Evolutionary conservation across 2,329 filamentous ascomycete species (phyloP).

Genomic region (Venturia asperata): DNA sequence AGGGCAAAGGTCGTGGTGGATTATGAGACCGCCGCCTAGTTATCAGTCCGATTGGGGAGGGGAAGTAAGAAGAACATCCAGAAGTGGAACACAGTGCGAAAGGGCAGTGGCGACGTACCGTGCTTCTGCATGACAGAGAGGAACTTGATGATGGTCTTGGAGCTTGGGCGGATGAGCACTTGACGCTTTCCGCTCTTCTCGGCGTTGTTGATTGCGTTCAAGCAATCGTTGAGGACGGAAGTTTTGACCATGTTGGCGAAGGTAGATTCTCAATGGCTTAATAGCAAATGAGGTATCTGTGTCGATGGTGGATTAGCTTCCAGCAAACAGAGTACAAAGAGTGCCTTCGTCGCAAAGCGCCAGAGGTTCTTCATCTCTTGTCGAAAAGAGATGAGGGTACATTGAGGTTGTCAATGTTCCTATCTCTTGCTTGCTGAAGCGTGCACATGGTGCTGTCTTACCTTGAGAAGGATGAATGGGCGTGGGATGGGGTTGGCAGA

Average conservation of each 20-base stretch:
- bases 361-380: constrained; percentile 62
- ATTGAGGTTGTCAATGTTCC: constrained; percentile 35
- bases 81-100: not conserved
- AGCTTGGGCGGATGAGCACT: constrained; percentile 93
- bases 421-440: constrained; percentile 45
- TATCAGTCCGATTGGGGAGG: constrained; percentile 82
- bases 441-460: not conserved
- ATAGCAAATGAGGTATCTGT: constrained; percentile 55
- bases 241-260: constrained; percentile 96
- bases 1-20: constrained; percentile 85
- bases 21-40: constrained; percentile 93
- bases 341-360: constrained; percentile 50
- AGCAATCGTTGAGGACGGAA: constrained; percentile 98
- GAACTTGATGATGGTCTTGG: constrained; percentile 99
- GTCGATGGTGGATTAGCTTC: constrained; percentile 47
- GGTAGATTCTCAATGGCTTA: constrained; percentile 71
- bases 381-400: constrained; percentile 42
- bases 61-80: constrained; percentile 19
- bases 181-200: constrained; percentile 99
- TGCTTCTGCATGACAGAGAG: constrained; percentile 98
- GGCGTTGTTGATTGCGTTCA: constrained; percentile 99
- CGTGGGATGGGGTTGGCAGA: not conserved
- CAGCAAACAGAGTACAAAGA: constrained; percentile 60
- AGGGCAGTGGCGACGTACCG: constrained; percentile 59
- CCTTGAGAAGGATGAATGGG: not conserved